Percentiles rank a stretch among this genome's conserved stretches.
Evolutionary conservation across 1,139 yeast genomes (phyloP).

Genomic region (Geotrichum histeridarum): DNA sequence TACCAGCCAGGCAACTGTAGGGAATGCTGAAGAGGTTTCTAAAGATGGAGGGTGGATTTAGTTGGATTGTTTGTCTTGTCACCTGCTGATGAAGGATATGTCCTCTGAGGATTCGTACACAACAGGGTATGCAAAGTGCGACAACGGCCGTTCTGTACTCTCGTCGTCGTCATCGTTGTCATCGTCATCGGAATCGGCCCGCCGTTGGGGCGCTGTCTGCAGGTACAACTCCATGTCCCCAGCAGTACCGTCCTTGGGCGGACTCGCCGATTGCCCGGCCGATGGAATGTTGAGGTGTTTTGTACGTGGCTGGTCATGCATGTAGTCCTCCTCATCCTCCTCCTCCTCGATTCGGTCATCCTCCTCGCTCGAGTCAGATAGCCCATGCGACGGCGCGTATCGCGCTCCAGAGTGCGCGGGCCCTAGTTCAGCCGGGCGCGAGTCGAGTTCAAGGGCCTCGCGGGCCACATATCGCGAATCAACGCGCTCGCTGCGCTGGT

Average conservation of each 20-base stretch:
- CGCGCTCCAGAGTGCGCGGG: too few relatives aligned
- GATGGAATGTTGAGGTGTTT: too few relatives aligned
- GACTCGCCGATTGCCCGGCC: too few relatives aligned
- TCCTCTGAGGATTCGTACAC: conserved; percentile 6
- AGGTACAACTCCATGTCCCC: too few relatives aligned
- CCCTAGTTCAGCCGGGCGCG: too few relatives aligned
- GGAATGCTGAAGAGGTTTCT: background rate
- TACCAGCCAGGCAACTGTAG: background rate
- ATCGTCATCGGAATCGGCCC: background rate
- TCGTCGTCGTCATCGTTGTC: background rate
- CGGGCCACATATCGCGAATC: too few relatives aligned
- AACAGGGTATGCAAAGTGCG: conserved; percentile 9
- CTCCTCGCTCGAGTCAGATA: background rate
- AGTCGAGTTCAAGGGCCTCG: too few relatives aligned
- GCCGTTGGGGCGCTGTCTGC: background rate
- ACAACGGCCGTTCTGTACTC: background rate
- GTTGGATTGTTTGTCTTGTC: background rate
- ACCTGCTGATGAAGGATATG: background rate
- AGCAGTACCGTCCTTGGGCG: too few relatives aligned
- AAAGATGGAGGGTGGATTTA: too few relatives aligned
- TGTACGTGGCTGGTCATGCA: background rate
- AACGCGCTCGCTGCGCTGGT: too few relatives aligned
- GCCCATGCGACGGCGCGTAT: background rate
- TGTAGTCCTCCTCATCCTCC: background rate
- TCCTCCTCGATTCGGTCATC: background rate